These are phyloP conservation scores for Coelastrella sp. DNA, from an alignment of 139 green algal species.

Conservation along the genomic window DNA sequence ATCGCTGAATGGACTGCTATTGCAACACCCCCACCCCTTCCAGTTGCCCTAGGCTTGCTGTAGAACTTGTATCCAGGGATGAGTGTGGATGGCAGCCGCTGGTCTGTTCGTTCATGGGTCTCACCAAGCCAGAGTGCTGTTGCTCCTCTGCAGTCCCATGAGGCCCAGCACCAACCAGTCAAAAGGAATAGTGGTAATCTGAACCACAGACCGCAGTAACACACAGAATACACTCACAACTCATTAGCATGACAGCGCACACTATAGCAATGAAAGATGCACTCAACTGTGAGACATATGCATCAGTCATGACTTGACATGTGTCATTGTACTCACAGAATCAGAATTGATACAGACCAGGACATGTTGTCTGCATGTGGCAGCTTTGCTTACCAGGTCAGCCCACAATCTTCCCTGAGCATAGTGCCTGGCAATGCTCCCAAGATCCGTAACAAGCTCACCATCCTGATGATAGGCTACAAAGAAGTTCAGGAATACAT, in stretches of 20 bases:
- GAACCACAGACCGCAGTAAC: not conserved
- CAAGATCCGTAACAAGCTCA: conserved; percentile 2
- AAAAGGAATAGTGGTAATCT: conserved; percentile 39
- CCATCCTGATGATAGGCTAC: conserved; percentile 29
- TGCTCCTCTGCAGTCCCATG: conserved; percentile 21
- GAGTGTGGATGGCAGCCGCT: too few relatives aligned
- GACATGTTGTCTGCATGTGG: not conserved
- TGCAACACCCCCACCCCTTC: too few relatives aligned
- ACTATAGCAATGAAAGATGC: not conserved
- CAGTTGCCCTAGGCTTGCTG: too few relatives aligned
- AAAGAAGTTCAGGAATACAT: conserved; percentile 46
- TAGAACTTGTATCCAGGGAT: too few relatives aligned
- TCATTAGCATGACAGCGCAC: not conserved
- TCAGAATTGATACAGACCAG: not conserved
- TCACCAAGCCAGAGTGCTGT: conserved; percentile 32
- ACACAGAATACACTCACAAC: not conserved
- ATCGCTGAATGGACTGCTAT: too few relatives aligned
- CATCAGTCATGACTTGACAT: too few relatives aligned
- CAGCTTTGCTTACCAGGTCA: conserved; percentile 2
- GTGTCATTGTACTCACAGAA: not conserved
- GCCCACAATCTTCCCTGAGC: not conserved
- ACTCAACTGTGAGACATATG: not conserved
- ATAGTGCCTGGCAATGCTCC: conserved; percentile 21
- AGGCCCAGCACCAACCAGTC: conserved; percentile 44
- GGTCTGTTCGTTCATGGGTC: too few relatives aligned